Percentiles rank a stretch among this genome's conserved stretches.
Evolutionary conservation across 768 basidiomycete species (phyloP).

Genomic region (Chalciporus piperatus): DNA sequence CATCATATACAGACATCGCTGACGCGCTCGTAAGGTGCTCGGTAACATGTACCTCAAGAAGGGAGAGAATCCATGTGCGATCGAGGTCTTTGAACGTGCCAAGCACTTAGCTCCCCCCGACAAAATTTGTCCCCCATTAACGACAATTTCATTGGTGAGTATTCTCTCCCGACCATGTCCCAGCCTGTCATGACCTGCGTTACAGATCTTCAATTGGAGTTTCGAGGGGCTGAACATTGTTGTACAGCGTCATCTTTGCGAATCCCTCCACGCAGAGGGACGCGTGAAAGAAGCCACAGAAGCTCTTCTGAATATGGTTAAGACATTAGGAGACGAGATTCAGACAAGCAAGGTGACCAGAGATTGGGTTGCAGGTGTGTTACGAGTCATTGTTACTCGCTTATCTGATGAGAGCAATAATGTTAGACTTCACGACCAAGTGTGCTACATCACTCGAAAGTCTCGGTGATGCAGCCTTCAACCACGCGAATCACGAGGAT

Average conservation of each 20-base stretch:
- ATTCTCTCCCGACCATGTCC: background rate
- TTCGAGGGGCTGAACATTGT: constrained; percentile 8
- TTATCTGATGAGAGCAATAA: background rate
- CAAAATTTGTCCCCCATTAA: no score
- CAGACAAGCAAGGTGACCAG: background rate
- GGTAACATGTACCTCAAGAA: background rate
- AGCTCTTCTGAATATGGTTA: constrained; percentile 8
- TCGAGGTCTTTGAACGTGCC: background rate
- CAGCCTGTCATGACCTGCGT: background rate
- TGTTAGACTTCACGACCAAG: constrained; percentile 1
- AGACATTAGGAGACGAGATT: background rate
- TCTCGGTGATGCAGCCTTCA: background rate
- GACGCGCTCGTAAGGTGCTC: background rate
- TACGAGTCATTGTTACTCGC: no score
- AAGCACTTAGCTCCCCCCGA: background rate
- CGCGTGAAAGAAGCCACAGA: constrained; percentile 11
- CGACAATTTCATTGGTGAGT: constrained; percentile 3
- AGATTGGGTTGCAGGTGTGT: constrained; percentile 7
- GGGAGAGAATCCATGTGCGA: constrained; percentile 2
- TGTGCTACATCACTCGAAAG: constrained; percentile 1
- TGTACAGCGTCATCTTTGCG: constrained; percentile 7
- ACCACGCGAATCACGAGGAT: background rate
- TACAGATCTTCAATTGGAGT: constrained; percentile 16
- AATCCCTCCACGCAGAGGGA: constrained; percentile 8
- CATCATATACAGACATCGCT: background rate